phyloP scores from a whole-genome alignment of 2,329 filamentous ascomycete species.

The Penicillium sp. region DNA sequence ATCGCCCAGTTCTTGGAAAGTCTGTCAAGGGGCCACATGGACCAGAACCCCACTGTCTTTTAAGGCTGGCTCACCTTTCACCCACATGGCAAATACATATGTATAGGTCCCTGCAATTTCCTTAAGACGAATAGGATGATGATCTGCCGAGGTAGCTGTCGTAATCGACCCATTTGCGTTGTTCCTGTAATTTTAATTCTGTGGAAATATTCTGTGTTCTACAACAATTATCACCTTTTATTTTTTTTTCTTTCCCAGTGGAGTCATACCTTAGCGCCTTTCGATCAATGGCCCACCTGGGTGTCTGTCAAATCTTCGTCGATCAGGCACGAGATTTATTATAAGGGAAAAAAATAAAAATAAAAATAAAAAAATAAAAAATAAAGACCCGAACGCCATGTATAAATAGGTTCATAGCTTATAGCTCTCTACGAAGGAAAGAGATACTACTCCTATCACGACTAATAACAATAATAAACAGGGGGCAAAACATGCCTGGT shows the following conservation, averaged over 20 bases:
- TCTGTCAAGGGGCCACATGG: slow-evolving; percentile 7
- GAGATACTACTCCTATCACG: no score
- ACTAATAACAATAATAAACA: no score
- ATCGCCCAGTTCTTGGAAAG: neutral
- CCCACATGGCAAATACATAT: slow-evolving; percentile 15
- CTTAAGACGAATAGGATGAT: slow-evolving; percentile 9
- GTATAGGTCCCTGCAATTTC: neutral
- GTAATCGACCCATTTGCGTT: slow-evolving; percentile 10
- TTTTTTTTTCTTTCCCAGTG: neutral
- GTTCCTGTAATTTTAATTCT: slow-evolving; percentile 3
- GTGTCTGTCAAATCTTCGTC: slow-evolving; percentile 19
- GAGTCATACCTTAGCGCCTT: slow-evolving; percentile 2
- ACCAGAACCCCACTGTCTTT: slow-evolving; percentile 7
- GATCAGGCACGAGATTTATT: slow-evolving; percentile 18
- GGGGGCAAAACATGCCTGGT: neutral
- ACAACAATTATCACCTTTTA: neutral
- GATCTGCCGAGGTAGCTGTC: neutral
- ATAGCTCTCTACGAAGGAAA: neutral
- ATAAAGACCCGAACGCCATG: neutral
- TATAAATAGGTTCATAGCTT: neutral
- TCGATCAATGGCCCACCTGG: slow-evolving; percentile 12
- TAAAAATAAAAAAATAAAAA: no score
- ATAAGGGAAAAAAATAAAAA: neutral
- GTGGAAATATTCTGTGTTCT: neutral
- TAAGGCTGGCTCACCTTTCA: slow-evolving; percentile 16